Percentiles rank a stretch among this genome's conserved stretches.
phyloP scores from a whole-genome alignment of 2,329 filamentous ascomycete species.

The Akanthomyces dipterigenus region DNA sequence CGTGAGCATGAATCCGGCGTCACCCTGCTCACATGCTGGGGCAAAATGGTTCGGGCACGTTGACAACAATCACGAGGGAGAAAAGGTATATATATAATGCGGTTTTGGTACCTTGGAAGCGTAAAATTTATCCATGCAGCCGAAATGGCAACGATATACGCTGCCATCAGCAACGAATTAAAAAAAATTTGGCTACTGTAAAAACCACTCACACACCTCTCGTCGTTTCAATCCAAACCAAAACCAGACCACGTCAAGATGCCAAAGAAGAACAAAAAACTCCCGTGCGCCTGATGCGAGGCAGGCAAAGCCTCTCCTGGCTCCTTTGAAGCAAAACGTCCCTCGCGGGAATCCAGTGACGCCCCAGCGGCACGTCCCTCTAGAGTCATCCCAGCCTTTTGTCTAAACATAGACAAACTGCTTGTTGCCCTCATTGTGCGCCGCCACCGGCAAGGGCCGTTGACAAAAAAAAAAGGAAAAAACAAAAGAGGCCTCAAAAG shows the following conservation, averaged over 20 bases:
- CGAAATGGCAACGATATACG: conserved; percentile 41
- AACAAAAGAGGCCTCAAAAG: neutral
- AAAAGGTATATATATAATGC: too few species aligned
- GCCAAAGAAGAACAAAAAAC: conserved; percentile 8
- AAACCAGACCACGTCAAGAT: conserved; percentile 1
- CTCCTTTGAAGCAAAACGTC: conserved; percentile 7
- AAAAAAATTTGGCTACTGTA: neutral
- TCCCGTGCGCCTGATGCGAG: conserved; percentile 3
- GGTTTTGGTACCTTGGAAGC: conserved; percentile 7
- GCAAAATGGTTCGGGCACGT: too few species aligned
- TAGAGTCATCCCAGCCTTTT: neutral
- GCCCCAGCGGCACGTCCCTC: neutral
- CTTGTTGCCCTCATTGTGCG: neutral
- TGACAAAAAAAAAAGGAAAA: neutral
- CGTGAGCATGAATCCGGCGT: neutral
- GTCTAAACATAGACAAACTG: neutral
- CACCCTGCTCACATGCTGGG: neutral
- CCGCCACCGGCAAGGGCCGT: neutral
- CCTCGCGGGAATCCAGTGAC: conserved; percentile 3
- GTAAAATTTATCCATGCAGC: conserved; percentile 40
- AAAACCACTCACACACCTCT: conserved; percentile 1
- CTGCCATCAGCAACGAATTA: conserved; percentile 7
- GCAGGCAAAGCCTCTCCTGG: neutral
- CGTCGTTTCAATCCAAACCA: conserved; percentile 8
- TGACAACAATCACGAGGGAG: neutral